Evolutionary conservation across 805 yeast genomes (phyloP).

Genomic region (Ogataea corticis): DNA sequence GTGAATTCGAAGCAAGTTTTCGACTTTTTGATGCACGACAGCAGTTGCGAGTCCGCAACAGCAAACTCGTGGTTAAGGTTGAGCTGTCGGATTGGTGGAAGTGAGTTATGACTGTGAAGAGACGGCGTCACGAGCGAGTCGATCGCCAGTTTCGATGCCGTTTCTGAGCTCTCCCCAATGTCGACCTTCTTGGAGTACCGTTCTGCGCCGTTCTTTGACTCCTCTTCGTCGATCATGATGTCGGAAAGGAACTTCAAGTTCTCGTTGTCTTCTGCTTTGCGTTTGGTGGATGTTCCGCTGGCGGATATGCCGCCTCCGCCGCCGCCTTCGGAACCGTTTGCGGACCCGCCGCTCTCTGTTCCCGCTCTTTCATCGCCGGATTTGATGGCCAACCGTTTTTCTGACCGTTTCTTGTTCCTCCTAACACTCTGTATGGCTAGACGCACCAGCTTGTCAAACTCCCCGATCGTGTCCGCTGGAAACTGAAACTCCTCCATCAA

Average conservation of each 20-base stretch:
- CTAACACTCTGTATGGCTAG: constrained; percentile 94
- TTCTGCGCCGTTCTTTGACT: constrained; percentile 30
- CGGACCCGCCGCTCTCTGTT: background rate
- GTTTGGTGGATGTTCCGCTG: background rate
- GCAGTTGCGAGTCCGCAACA: constrained; percentile 30
- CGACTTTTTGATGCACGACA: constrained; percentile 57
- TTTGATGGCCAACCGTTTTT: constrained; percentile 37
- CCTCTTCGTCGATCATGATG: constrained; percentile 27
- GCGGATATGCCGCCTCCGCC: background rate
- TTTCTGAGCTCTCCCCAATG: constrained; percentile 24
- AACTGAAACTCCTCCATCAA: constrained; percentile 78
- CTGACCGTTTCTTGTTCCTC: constrained; percentile 75
- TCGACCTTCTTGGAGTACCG: constrained; percentile 18
- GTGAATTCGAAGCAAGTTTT: constrained; percentile 57
- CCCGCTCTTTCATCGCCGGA: constrained; percentile 9
- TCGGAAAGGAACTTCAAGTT: constrained; percentile 28
- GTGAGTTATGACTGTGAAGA: constrained; percentile 18
- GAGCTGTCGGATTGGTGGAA: constrained; percentile 28
- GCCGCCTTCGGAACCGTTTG: too few species aligned
- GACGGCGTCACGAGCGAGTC: constrained; percentile 47
- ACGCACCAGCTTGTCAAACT: constrained; percentile 85
- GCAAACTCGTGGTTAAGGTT: constrained; percentile 29
- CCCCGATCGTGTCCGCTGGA: constrained; percentile 55
- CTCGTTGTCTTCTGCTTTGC: constrained; percentile 21
- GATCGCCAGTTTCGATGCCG: constrained; percentile 46